Conservation (phyloP, 2,329 filamentous ascomycete species). For the Harringtonia lauricola region DNA sequence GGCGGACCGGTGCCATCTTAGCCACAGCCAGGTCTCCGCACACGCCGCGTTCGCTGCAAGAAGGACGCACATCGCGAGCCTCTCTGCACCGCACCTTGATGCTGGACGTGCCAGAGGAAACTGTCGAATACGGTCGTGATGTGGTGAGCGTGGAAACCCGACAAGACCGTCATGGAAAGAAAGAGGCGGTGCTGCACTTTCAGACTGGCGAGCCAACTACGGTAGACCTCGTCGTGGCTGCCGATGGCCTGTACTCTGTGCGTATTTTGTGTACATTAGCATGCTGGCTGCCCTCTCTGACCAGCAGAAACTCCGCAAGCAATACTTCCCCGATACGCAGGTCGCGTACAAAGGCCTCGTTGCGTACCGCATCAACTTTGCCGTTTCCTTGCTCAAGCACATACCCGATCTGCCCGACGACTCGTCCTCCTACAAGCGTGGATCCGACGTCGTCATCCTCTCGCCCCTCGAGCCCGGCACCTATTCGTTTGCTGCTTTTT, state of each 20-base stretch:
- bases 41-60: too few species aligned
- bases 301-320: constrained; percentile 1
- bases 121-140: too few species aligned
- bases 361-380: constrained; percentile 6
- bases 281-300: too few species aligned
- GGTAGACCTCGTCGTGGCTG: constrained; percentile 7
- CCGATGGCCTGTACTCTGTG: constrained; percentile 7
- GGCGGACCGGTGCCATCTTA: too few species aligned
- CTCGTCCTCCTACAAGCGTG: constrained; percentile 1
- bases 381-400: background rate
- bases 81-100: too few species aligned
- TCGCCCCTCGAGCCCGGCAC: constrained; percentile 4
- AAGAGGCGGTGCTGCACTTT: too few species aligned
- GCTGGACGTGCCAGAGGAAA: too few species aligned
- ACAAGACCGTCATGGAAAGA: too few species aligned
- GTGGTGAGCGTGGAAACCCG: too few species aligned
- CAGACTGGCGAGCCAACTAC: too few species aligned
- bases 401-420: constrained; percentile 5
- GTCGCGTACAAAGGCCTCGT: constrained; percentile 3
- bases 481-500: constrained; percentile 6
- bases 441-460: constrained; percentile 3
- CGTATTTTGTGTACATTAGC: background rate
- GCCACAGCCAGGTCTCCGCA: too few species aligned
- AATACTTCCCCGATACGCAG: constrained; percentile 12
- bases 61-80: too few species aligned